Conservation (phyloP, 306 rosid genomes). For the Trifolium fragiferum region DNA sequence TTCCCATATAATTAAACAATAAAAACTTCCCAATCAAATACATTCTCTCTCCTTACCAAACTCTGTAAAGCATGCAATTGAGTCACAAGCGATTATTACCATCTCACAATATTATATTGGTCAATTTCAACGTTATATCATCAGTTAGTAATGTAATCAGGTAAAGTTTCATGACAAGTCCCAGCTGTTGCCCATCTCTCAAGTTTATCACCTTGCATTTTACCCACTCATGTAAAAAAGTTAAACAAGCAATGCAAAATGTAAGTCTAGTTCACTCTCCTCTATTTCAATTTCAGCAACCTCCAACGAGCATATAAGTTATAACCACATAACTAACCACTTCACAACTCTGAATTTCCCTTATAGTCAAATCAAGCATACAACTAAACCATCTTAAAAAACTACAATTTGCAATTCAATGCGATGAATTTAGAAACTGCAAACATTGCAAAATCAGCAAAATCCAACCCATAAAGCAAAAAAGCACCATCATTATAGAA, state of each 20-base stretch:
- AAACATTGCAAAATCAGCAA: conserved; percentile 34
- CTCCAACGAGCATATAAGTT: conserved; percentile 1
- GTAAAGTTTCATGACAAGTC: conserved; percentile 31
- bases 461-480: conserved; percentile 25
- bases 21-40: not conserved
- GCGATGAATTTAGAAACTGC: not conserved
- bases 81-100: conserved; percentile 13
- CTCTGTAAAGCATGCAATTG: conserved; percentile 31
- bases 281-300: conserved; percentile 31
- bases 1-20: not conserved
- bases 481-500: conserved; percentile 15
- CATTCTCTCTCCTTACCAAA: conserved; percentile 23
- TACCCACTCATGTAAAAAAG: conserved; percentile 14
- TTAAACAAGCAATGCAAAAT: conserved; percentile 28
- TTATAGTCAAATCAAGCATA: conserved; percentile 1
- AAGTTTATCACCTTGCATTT: not conserved
- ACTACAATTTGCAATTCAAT: conserved; percentile 33
- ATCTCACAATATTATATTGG: conserved; percentile 30
- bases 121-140: conserved; percentile 4
- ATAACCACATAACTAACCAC: conserved; percentile 12
- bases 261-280: conserved; percentile 15
- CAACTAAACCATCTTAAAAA: conserved; percentile 21
- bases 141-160: conserved; percentile 24
- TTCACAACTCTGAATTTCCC: conserved; percentile 26
- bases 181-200: not conserved